Conservation (phyloP, 2,329 filamentous ascomycete genomes). For the Phoma sp. region DNA sequence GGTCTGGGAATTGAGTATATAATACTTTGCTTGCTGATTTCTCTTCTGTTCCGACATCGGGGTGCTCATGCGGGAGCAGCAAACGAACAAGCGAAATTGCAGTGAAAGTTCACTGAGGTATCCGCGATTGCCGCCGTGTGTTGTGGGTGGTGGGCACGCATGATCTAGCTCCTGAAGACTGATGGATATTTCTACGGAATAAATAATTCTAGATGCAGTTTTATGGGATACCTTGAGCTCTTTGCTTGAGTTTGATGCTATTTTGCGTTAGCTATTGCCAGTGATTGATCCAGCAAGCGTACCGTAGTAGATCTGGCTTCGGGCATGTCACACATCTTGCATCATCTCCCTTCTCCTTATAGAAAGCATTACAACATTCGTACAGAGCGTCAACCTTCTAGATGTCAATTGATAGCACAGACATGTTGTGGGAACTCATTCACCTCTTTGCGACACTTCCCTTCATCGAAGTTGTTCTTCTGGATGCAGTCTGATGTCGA, state of each 20-base stretch:
- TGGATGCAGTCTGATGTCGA: constrained; percentile 72
- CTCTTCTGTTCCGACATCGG: no score
- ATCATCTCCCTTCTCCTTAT: constrained; percentile 76
- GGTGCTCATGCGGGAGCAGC: no score
- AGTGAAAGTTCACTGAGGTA: no score
- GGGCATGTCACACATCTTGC: constrained; percentile 85
- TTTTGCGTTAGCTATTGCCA: constrained; percentile 18
- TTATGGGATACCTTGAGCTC: constrained; percentile 52
- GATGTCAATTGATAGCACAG: not conserved
- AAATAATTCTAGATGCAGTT: not conserved
- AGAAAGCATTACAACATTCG: constrained; percentile 91
- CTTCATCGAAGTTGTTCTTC: constrained; percentile 84
- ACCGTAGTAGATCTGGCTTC: constrained; percentile 74
- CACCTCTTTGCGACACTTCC: constrained; percentile 72
- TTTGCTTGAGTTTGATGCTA: constrained; percentile 81
- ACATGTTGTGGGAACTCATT: not conserved
- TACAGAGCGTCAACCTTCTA: constrained; percentile 82
- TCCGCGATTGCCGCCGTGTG: no score
- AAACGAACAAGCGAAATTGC: no score
- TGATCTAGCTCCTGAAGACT: no score
- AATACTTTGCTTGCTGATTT: no score
- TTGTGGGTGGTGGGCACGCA: no score
- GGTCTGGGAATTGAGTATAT: no score
- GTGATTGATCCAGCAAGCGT: not conserved
- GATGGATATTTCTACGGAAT: no score